These are phyloP conservation scores for Piedraia hortae DNA, from an alignment of 2,329 filamentous ascomycete genomes.

Conservation along the genomic window DNA sequence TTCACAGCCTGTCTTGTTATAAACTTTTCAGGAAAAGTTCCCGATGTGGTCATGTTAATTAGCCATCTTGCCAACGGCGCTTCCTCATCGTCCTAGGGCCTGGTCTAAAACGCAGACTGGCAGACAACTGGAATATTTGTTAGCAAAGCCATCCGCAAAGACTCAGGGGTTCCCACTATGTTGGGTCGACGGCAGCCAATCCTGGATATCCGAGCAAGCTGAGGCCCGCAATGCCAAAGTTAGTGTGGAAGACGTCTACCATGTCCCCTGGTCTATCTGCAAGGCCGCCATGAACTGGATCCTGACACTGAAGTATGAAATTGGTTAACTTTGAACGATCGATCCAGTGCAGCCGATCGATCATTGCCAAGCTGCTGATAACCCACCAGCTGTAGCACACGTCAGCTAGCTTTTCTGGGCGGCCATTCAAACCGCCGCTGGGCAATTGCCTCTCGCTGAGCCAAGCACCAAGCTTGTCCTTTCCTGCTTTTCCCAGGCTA, in stretches of 20 bases:
- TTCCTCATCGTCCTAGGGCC: slow-evolving; percentile 17
- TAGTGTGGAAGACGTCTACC: slow-evolving; percentile 92
- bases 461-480: slow-evolving; percentile 64
- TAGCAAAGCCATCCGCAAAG: no score
- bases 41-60: no score
- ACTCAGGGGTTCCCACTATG: slow-evolving; percentile 33
- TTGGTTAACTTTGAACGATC: slow-evolving; percentile 47
- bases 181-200: slow-evolving; percentile 55
- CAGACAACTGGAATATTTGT: slow-evolving; percentile 11
- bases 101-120: slow-evolving; percentile 37
- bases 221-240: slow-evolving; percentile 67
- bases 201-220: slow-evolving; percentile 57
- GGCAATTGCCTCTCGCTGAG: slow-evolving; percentile 76
- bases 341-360: slow-evolving; percentile 75
- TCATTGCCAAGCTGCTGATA: slow-evolving; percentile 68
- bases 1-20: no score
- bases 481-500: slow-evolving; percentile 32
- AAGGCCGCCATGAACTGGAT: slow-evolving; percentile 57
- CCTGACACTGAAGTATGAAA: slow-evolving; percentile 78
- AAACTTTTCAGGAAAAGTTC: no score
- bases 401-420: slow-evolving; percentile 86
- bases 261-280: slow-evolving; percentile 77
- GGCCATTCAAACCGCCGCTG: slow-evolving; percentile 69
- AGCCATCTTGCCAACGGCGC: slow-evolving; percentile 1
- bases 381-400: slow-evolving; percentile 99